These are phyloP conservation scores for Mycena albidolilacea DNA, from an alignment of 768 basidiomycete species.

Conservation along the genomic window DNA sequence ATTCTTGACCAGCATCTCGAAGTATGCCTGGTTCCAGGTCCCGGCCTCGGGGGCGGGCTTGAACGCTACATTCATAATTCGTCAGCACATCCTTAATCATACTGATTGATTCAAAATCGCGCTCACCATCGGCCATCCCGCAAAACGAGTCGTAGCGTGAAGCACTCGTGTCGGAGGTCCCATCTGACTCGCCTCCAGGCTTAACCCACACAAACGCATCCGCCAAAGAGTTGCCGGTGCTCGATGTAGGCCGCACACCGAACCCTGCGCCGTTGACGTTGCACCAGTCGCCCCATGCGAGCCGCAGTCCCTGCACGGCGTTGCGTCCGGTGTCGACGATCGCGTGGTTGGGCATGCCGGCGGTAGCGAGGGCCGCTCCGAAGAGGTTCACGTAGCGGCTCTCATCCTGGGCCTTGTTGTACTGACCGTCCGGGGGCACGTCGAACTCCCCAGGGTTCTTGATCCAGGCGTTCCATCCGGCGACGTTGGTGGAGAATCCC, in stretches of 20 bases:
- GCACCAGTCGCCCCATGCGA: constrained; percentile 59
- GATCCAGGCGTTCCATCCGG: constrained; percentile 38
- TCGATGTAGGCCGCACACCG: constrained; percentile 70
- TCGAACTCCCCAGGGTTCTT: constrained; percentile 18
- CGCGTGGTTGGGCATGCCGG: constrained; percentile 45
- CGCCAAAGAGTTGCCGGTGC: constrained; percentile 58
- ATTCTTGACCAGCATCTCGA: constrained; percentile 64
- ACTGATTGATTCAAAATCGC: constrained; percentile 24
- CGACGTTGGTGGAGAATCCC: constrained; percentile 58
- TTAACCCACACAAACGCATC: constrained; percentile 75
- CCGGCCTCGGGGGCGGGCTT: constrained; percentile 36
- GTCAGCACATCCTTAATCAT: background rate
- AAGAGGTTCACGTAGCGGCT: constrained; percentile 56
- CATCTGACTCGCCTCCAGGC: constrained; percentile 78
- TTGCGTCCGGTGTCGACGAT: constrained; percentile 63
- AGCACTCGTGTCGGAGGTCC: constrained; percentile 70
- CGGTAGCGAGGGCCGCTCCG: constrained; percentile 48
- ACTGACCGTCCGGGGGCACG: constrained; percentile 15
- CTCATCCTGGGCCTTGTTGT: constrained; percentile 50
- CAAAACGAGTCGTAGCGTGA: constrained; percentile 68
- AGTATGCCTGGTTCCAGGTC: constrained; percentile 57
- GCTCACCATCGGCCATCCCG: constrained; percentile 62
- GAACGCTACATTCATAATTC: constrained; percentile 2
- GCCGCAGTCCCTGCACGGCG: constrained; percentile 59
- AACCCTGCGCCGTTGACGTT: constrained; percentile 44